These are phyloP conservation scores for Ophiostoma perfectum DNA, from an alignment of 2,329 filamentous ascomycete species.

Conservation along the genomic window DNA sequence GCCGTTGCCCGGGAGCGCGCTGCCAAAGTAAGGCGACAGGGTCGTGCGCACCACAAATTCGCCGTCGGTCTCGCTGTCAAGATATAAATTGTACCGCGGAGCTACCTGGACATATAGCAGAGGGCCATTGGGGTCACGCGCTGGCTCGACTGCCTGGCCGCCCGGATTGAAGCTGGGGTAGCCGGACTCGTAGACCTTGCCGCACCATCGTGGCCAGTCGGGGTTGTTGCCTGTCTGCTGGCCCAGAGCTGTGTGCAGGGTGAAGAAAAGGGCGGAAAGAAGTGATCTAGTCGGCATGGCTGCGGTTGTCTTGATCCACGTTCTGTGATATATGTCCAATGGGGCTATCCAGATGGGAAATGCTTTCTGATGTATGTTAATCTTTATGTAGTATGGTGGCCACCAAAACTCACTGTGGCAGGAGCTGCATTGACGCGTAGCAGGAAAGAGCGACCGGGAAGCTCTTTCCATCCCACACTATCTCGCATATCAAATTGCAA, in stretches of 20 bases:
- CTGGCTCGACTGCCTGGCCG: constrained; percentile 39
- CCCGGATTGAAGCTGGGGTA: constrained; percentile 42
- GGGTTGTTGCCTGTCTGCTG: constrained; percentile 39
- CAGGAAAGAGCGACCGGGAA: constrained; percentile 1
- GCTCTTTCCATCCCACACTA: neutral
- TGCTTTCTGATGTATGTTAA: too few species aligned
- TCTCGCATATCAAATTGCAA: neutral
- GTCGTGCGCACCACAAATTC: constrained; percentile 42
- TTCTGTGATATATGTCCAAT: neutral
- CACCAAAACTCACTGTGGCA: neutral
- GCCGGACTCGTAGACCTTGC: constrained; percentile 42
- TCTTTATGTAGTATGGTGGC: too few species aligned
- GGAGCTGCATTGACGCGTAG: neutral
- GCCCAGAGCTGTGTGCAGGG: neutral
- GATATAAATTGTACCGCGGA: constrained; percentile 44
- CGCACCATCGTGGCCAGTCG: constrained; percentile 45
- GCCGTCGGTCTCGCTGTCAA: constrained; percentile 38
- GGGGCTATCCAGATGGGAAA: neutral
- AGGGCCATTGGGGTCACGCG: constrained; percentile 30
- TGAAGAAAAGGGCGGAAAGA: neutral
- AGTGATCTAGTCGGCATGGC: neutral
- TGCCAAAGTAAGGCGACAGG: constrained; percentile 40
- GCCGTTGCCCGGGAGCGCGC: constrained; percentile 31
- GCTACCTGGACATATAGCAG: constrained; percentile 42
- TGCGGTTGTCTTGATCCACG: neutral